Evolutionary conservation across 2,329 filamentous ascomycete species (phyloP).

Genomic region (Colletotrichum chrysophilum): DNA sequence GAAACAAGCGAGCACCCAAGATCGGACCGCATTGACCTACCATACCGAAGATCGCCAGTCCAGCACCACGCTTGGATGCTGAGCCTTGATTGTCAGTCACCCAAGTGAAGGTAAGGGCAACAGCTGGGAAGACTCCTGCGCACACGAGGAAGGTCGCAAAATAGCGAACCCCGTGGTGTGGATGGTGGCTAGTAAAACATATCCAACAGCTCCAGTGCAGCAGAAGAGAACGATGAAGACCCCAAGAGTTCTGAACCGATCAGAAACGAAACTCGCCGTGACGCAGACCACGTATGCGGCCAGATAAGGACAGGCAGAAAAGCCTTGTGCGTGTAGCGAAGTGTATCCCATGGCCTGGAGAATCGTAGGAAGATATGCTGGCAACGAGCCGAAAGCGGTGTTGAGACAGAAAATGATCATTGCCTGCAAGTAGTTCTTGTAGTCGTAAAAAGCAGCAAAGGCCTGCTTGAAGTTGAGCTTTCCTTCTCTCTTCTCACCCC

Average conservation of each 20-base stretch:
- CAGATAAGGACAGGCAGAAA: constrained; percentile 75
- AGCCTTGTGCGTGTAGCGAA: constrained; percentile 70
- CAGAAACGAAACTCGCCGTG: constrained; percentile 66
- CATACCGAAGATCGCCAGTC: constrained; percentile 66
- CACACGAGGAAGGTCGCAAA: constrained; percentile 51
- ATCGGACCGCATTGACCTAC: constrained; percentile 66
- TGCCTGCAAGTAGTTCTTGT: constrained; percentile 55
- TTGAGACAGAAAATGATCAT: constrained; percentile 48
- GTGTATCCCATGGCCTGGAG: constrained; percentile 72
- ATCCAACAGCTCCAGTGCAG: constrained; percentile 63
- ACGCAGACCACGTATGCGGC: constrained; percentile 69
- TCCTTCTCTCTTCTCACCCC: constrained; percentile 50
- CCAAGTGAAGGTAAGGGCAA: constrained; percentile 75
- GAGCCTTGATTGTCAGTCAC: constrained; percentile 73
- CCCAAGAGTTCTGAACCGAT: constrained; percentile 68
- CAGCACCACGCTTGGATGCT: constrained; percentile 68
- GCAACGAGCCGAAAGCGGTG: constrained; percentile 43
- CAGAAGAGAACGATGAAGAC: constrained; percentile 63
- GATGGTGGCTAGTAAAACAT: constrained; percentile 67
- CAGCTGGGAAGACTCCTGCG: constrained; percentile 63
- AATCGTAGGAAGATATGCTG: constrained; percentile 69
- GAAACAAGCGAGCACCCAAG: constrained; percentile 69
- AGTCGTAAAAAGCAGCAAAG: constrained; percentile 47
- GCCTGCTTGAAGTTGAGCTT: constrained; percentile 51
- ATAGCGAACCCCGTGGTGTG: constrained; percentile 48